These are phyloP conservation scores for Agrostemma githago DNA, from an alignment of 148 eudicot species.

Conservation along the genomic window DNA sequence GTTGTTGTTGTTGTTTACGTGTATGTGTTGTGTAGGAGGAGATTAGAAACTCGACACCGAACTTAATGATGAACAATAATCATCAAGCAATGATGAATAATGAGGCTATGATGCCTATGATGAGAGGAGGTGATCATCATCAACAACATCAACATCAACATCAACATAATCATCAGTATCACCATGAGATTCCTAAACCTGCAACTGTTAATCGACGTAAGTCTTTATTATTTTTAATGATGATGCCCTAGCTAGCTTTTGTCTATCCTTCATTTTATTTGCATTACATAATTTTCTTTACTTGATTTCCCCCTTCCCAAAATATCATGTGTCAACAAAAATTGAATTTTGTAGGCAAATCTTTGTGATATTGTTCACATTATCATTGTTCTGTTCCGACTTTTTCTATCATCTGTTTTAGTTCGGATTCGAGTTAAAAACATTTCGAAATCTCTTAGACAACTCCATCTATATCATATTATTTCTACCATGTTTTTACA, in stretches of 20 bases:
- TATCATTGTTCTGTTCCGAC: neutral
- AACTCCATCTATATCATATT: no score
- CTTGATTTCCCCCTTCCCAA: neutral
- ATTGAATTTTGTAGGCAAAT: neutral
- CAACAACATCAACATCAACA: conserved; percentile 22
- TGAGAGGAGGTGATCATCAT: conserved; percentile 45
- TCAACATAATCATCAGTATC: conserved; percentile 21
- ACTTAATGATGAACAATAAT: conserved; percentile 37
- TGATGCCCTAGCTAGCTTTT: neutral
- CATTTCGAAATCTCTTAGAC: no score
- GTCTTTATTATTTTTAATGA: conserved; percentile 14
- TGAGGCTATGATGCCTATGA: conserved; percentile 44
- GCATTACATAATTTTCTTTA: no score
- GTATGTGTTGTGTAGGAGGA: conserved; percentile 30
- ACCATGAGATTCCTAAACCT: conserved; percentile 75
- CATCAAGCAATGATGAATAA: conserved; percentile 34
- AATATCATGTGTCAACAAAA: neutral
- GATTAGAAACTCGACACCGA: conserved; percentile 36
- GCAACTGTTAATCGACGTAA: conserved; percentile 83
- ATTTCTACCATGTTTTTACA: neutral
- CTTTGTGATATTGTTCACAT: neutral
- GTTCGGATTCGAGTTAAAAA: neutral
- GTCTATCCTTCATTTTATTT: neutral
- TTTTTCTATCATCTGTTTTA: neutral
- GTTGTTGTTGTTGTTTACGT: neutral